Evolutionary conservation across 208 protist genomes (phyloP).

Genomic region (Naegleria fowleri): DNA sequence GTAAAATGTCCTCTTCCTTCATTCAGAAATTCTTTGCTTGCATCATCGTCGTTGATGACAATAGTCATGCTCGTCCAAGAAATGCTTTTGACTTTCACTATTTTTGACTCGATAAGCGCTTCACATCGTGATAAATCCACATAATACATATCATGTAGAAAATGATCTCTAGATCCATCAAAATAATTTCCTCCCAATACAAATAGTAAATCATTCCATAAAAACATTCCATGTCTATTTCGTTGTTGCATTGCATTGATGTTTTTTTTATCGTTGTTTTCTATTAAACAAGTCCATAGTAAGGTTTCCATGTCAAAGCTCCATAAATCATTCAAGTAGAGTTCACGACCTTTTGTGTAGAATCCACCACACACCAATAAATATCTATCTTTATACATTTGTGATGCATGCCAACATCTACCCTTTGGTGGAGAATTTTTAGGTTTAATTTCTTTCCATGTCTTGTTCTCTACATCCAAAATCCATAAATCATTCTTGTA

Average conservation of each 20-base stretch:
- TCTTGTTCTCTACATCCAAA: neutral
- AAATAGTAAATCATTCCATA: neutral
- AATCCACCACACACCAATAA: neutral
- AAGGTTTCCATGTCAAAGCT: neutral
- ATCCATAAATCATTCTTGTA: neutral
- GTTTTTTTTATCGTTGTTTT: neutral
- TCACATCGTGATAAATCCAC: neutral
- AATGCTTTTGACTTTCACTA: neutral
- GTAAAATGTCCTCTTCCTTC: neutral
- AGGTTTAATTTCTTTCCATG: neutral
- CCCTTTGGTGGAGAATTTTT: neutral
- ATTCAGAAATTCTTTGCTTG: neutral
- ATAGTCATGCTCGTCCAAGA: neutral
- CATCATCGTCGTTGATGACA: neutral
- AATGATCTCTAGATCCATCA: neutral
- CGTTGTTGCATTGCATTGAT: neutral
- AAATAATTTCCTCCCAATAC: neutral
- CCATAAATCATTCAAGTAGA: neutral
- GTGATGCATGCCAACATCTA: conserved; percentile 24
- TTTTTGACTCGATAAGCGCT: neutral
- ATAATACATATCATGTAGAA: neutral
- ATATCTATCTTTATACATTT: neutral
- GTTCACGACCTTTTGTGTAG: neutral
- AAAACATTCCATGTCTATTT: neutral
- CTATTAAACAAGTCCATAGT: neutral